Percentiles rank a stretch among this genome's conserved stretches.
phyloP scores from a whole-genome alignment of 495 filamentous ascomycete species.

The Paragyromitra xinjiangensis region DNA sequence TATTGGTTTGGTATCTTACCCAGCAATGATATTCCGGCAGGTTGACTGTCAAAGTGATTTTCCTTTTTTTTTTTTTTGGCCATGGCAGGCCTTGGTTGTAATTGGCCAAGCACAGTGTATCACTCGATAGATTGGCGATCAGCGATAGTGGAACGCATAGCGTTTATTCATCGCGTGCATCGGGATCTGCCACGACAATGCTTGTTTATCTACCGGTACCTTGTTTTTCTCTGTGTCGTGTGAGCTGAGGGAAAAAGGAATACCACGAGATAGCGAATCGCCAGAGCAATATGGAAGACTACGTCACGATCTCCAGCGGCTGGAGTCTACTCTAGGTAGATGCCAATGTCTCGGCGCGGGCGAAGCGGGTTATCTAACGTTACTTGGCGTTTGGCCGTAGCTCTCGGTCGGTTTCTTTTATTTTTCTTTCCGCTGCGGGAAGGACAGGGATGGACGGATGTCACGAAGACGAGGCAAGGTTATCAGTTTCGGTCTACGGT shows the following conservation, averaged over 20 bases:
- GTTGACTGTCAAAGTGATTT: neutral
- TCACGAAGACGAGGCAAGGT: constrained; percentile 39
- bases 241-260: neutral
- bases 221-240: constrained; percentile 2
- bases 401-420: constrained; percentile 14
- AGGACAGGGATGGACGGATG: constrained; percentile 42
- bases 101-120: constrained; percentile 26
- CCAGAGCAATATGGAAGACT: constrained; percentile 2
- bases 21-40: constrained; percentile 7
- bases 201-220: constrained; percentile 22
- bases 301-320: constrained; percentile 40
- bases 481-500: constrained; percentile 1
- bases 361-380: constrained; percentile 39
- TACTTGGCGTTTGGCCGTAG: constrained; percentile 34
- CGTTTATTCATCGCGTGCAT: constrained; percentile 13
- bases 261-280: neutral
- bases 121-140: constrained; percentile 40
- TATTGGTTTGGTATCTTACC: neutral
- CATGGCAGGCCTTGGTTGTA: neutral
- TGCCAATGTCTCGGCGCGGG: constrained; percentile 33
- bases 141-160: neutral
- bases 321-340: neutral
- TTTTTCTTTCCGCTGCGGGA: constrained; percentile 39
- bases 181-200: constrained; percentile 12
- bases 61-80: neutral